phyloP scores from a whole-genome alignment of 2,329 filamentous ascomycete species.

The Sclerotinia trifoliorum region DNA sequence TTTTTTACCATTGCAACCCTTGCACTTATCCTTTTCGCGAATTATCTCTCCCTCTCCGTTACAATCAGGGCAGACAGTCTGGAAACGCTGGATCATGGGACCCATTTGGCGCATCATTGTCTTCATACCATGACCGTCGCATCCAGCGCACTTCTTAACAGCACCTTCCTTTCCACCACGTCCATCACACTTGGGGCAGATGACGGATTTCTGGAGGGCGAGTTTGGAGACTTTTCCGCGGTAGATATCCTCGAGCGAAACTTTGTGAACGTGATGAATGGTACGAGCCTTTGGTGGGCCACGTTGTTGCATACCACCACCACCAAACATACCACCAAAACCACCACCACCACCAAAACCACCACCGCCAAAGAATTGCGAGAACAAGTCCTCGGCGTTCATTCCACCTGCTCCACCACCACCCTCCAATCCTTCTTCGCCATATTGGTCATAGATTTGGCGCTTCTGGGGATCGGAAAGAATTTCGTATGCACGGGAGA shows the following conservation, averaged over 20 bases:
- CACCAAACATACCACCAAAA: slow-evolving; percentile 73
- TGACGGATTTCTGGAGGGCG: slow-evolving; percentile 93
- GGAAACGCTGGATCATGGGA: slow-evolving; percentile 99
- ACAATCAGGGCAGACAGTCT: slow-evolving; percentile 97
- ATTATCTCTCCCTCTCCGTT: slow-evolving; percentile 97
- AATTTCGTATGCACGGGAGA: slow-evolving; percentile 93
- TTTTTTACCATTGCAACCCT: slow-evolving; percentile 96
- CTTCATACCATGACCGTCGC: slow-evolving; percentile 96
- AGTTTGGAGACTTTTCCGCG: slow-evolving; percentile 97
- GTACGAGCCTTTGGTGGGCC: slow-evolving; percentile 88
- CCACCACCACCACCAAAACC: slow-evolving; percentile 68
- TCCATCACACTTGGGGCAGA: slow-evolving; percentile 92
- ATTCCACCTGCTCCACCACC: slow-evolving; percentile 78
- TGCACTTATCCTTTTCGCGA: slow-evolving; percentile 96
- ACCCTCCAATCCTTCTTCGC: slow-evolving; percentile 92
- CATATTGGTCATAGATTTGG: slow-evolving; percentile 92
- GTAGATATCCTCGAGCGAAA: slow-evolving; percentile 97
- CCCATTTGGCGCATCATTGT: slow-evolving; percentile 99
- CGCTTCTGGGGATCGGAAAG: slow-evolving; percentile 92
- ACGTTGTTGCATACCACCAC: slow-evolving; percentile 66
- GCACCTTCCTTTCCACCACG: slow-evolving; percentile 95
- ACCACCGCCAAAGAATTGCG: slow-evolving; percentile 85
- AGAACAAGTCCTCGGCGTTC: slow-evolving; percentile 94
- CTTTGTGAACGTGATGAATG: slow-evolving; percentile 98
- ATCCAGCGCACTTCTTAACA: slow-evolving; percentile 88